Conservation (phyloP, 306 rosid species). For the Gleditsia sinensis region DNA sequence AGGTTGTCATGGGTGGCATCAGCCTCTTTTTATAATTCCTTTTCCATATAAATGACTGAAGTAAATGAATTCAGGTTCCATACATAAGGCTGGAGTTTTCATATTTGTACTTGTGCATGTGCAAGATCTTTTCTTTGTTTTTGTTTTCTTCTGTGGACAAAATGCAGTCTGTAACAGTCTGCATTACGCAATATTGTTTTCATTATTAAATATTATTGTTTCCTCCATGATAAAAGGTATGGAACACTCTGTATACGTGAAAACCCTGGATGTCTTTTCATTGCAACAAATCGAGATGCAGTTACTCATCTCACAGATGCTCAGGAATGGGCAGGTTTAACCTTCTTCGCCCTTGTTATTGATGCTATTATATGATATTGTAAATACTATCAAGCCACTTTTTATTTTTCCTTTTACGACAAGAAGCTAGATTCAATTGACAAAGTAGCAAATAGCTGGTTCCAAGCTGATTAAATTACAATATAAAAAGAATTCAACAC, state of each 20-base stretch:
- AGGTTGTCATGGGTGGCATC: conserved; percentile 14
- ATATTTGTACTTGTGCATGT: not conserved
- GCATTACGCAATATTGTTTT: not conserved
- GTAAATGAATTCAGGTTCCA: not conserved
- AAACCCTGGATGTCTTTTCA: conserved; percentile 94
- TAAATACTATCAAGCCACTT: conserved; percentile 15
- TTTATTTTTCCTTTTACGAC: not conserved
- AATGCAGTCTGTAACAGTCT: not conserved
- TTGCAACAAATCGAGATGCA: conserved; percentile 95
- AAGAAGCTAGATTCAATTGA: not conserved
- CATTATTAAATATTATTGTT: conserved; percentile 5
- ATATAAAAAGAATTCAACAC: not conserved
- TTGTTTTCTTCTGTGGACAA: not conserved
- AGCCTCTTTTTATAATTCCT: not conserved
- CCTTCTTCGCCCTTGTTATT: conserved; percentile 22
- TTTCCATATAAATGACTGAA: not conserved
- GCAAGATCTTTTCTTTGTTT: not conserved
- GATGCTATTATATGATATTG: conserved; percentile 14
- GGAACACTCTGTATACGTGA: conserved; percentile 94
- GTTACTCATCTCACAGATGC: conserved; percentile 98
- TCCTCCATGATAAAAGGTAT: conserved; percentile 54
- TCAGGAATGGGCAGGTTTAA: conserved; percentile 97
- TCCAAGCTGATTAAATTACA: no score
- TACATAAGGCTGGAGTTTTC: not conserved
- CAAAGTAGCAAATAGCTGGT: not conserved